phyloP scores from a whole-genome alignment of 805 yeast genomes.

The Cyberlindnera euphorbiae region DNA sequence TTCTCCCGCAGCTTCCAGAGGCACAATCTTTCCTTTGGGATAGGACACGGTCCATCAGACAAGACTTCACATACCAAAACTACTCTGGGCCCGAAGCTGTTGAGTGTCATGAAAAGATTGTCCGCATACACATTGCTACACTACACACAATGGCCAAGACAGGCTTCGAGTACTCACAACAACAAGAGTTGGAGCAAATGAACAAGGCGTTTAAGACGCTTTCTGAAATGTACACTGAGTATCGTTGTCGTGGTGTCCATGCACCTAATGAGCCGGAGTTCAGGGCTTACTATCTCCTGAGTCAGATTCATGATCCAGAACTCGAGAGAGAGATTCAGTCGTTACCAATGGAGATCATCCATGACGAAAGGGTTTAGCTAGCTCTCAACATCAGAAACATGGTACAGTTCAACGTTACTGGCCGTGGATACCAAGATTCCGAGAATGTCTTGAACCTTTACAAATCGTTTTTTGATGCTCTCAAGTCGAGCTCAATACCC shows the following conservation, averaged over 20 bases:
- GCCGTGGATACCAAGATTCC: constrained; percentile 46
- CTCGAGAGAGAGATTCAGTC: constrained; percentile 69
- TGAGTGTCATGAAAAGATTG: constrained; percentile 88
- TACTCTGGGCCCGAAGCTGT: constrained; percentile 91
- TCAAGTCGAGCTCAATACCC: constrained; percentile 50
- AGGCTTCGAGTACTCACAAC: constrained; percentile 74
- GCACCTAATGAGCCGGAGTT: constrained; percentile 91
- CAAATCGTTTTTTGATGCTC: constrained; percentile 55
- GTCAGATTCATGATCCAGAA: constrained; percentile 82
- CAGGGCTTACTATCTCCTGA: constrained; percentile 77
- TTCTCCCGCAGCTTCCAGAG: constrained; percentile 67
- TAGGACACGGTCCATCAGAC: constrained; percentile 92
- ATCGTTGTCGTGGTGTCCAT: constrained; percentile 59
- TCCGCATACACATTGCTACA: constrained; percentile 77
- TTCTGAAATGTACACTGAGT: constrained; percentile 80
- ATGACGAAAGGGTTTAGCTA: constrained; percentile 54
- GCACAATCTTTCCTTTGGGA: constrained; percentile 95
- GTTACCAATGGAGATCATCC: constrained; percentile 53
- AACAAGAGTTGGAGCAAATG: constrained; percentile 93
- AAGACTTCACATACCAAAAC: constrained; percentile 94
- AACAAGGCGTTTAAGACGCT: constrained; percentile 87
- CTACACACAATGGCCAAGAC: constrained; percentile 82
- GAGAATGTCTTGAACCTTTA: constrained; percentile 61
- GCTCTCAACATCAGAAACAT: constrained; percentile 69
- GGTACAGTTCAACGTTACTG: constrained; percentile 52